Evolutionary conservation across 257 asterid genomes (phyloP), one percentile per base, ranked within the genome.

Genomic region (Lithospermum erythrorhizon): DNA sequence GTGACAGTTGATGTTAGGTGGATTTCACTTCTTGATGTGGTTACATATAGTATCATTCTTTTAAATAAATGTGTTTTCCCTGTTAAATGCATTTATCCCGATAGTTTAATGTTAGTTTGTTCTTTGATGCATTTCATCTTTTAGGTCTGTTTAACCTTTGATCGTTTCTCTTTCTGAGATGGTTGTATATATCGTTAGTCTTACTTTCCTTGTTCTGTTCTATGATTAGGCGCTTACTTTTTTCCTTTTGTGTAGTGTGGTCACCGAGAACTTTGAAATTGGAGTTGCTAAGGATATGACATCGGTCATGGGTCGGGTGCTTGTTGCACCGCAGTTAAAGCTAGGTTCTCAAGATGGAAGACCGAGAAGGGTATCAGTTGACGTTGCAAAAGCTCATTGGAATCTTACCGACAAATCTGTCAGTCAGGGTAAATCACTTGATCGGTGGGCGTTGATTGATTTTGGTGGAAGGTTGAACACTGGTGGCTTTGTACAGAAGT

Each of bases 401-500:
- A 87, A 76, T 68, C 85, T 85, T 70, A 64, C 74, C 17, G 71
- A 80, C 3, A 76, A 78, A 57, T 64, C 81, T 1, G 70, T 88
- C 3, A 68, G 74, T 5, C 72, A 78, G 16, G 86, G 79, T 56
- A 79, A 62, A 71, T 51, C 68, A 0, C 60, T 81, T 19, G 82
- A 80, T 4, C 68, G 84, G 13, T 88, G 96, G 96, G 96, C 82
- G 6, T 18, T 88, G 67, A 57, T 85, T 6, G 84, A 88, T 69
- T 83, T 83, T 6, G 21, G 3, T 17, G 32, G 15, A 15, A 20
- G 9, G 52, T 67, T 80, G 25, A 11, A 53, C 1, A 49, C 5
- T 0, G 53, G 15, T 0, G 68, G 23, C 0, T 85, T 87, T 41
- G 18, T 87, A 1, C 0, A 3, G 16, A 53, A 30, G 6, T 59